Evolutionary conservation across 2,329 filamentous ascomycete species (phyloP).

Genomic region (Fusarium devonianum): DNA sequence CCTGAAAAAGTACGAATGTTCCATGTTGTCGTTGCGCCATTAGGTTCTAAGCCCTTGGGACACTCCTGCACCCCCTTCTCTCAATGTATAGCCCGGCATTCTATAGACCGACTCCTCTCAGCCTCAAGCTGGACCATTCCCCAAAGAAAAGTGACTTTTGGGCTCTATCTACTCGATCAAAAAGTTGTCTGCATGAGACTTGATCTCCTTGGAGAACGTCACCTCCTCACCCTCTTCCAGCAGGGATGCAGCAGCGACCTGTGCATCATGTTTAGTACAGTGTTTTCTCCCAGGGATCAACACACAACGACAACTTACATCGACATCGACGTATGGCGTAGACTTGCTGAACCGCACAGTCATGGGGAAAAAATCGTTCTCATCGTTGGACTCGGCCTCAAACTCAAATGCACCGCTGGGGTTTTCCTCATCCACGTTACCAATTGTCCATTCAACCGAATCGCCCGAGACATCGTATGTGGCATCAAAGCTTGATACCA

Average conservation of each 20-base stretch:
- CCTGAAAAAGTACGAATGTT: conserved; percentile 29
- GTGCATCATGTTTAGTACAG: conserved; percentile 15
- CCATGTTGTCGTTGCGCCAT: conserved; percentile 43
- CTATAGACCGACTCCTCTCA: conserved; percentile 28
- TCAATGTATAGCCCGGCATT: conserved; percentile 36
- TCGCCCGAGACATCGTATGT: conserved; percentile 94
- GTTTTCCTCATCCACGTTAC: conserved; percentile 83
- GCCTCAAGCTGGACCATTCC: conserved; percentile 21
- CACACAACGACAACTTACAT: conserved; percentile 68
- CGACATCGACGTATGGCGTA: conserved; percentile 87
- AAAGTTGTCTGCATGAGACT: conserved; percentile 78
- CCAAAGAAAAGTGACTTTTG: conserved; percentile 31
- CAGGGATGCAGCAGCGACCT: conserved; percentile 73
- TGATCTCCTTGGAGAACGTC: conserved; percentile 82
- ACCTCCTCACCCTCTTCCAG: conserved; percentile 80
- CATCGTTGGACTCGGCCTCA: conserved; percentile 84
- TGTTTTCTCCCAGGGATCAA: no score
- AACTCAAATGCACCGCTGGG: conserved; percentile 91
- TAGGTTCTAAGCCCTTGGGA: conserved; percentile 40
- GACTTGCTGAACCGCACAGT: conserved; percentile 86
- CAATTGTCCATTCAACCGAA: conserved; percentile 92
- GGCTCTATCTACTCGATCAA: conserved; percentile 68
- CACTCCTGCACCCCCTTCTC: conserved; percentile 34
- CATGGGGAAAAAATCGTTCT: conserved; percentile 99
- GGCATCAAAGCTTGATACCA: conserved; percentile 91